Conservation (phyloP, 805 yeast genomes). For the Kurtzmaniella cleridarum region DNA sequence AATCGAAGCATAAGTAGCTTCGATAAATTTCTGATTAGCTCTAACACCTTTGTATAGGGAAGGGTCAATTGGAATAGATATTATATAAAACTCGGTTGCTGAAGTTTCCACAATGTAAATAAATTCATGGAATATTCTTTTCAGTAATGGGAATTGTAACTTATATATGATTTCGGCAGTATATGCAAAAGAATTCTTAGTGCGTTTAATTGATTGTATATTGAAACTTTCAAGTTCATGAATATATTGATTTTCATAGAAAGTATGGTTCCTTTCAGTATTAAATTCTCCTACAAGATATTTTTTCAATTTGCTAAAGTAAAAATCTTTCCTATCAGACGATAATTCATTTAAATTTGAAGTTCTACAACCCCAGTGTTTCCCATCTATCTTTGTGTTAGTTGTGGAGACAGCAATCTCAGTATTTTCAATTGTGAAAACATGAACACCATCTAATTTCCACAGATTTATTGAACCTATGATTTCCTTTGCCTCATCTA, state of each 20-base stretch:
- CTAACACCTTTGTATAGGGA: slow-evolving; percentile 11
- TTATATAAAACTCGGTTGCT: slow-evolving; percentile 21
- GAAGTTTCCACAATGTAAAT: slow-evolving; percentile 20
- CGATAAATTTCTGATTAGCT: not conserved
- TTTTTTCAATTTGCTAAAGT: slow-evolving; percentile 7
- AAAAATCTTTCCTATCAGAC: not conserved
- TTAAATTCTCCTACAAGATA: slow-evolving; percentile 6
- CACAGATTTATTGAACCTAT: not conserved
- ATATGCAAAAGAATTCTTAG: slow-evolving; percentile 18
- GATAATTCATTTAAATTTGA: not conserved
- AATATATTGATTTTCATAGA: slow-evolving; percentile 31
- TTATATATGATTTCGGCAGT: slow-evolving; percentile 27
- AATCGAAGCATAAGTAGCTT: slow-evolving; percentile 32
- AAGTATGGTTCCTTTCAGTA: slow-evolving; percentile 24
- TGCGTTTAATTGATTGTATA: slow-evolving; percentile 12
- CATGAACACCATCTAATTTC: too few species aligned
- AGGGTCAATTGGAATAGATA: slow-evolving; percentile 31
- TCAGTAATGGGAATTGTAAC: slow-evolving; percentile 31
- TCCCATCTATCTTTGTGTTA: not conserved
- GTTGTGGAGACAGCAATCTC: not conserved
- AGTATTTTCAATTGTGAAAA: too few species aligned
- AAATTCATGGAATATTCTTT: slow-evolving; percentile 32
- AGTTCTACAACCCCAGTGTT: slow-evolving; percentile 3
- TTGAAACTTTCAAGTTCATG: slow-evolving; percentile 25
- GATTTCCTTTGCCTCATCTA: not conserved